These are phyloP conservation scores for Dichotomocladium elegans DNA, from an alignment of 371 early-diverging fungal genomes.

Conservation along the genomic window DNA sequence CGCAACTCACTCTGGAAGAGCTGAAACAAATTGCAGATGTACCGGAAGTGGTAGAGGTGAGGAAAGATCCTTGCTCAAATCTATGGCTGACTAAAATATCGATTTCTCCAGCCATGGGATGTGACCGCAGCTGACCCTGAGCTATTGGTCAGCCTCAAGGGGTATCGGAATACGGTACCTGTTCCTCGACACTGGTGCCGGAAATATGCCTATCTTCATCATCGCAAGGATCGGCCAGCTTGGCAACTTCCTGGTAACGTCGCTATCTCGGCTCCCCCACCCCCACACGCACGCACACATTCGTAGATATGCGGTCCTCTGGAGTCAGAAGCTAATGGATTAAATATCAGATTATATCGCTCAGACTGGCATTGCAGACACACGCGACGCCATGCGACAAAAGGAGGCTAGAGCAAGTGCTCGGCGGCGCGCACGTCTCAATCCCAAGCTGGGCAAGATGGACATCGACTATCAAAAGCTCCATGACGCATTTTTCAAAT, in stretches of 20 bases:
- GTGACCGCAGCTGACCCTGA: constrained; percentile 80
- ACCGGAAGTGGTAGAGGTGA: constrained; percentile 90
- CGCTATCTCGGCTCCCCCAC: no score
- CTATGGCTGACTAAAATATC: background rate
- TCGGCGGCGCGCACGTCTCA: constrained; percentile 76
- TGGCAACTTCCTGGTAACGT: constrained; percentile 77
- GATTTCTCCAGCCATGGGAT: constrained; percentile 67
- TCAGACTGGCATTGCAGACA: constrained; percentile 88
- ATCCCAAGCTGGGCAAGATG: constrained; percentile 88
- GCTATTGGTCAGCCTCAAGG: constrained; percentile 77
- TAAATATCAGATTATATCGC: constrained; percentile 69
- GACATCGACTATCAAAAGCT: constrained; percentile 88
- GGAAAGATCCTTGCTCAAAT: background rate
- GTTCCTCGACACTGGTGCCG: constrained; percentile 93
- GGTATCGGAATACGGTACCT: constrained; percentile 81
- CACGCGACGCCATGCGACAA: constrained; percentile 75
- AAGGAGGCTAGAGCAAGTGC: constrained; percentile 67
- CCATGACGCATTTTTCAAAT: constrained; percentile 89
- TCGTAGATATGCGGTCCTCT: no score
- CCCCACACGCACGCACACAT: no score
- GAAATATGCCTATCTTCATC: constrained; percentile 83
- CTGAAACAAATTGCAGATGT: constrained; percentile 77
- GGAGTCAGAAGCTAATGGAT: no score
- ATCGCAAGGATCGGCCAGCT: constrained; percentile 81
- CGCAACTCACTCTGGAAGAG: constrained; percentile 75